Evolutionary conservation across 2,329 filamentous ascomycete species (phyloP).

Genomic region (Xylariaceae sp.): DNA sequence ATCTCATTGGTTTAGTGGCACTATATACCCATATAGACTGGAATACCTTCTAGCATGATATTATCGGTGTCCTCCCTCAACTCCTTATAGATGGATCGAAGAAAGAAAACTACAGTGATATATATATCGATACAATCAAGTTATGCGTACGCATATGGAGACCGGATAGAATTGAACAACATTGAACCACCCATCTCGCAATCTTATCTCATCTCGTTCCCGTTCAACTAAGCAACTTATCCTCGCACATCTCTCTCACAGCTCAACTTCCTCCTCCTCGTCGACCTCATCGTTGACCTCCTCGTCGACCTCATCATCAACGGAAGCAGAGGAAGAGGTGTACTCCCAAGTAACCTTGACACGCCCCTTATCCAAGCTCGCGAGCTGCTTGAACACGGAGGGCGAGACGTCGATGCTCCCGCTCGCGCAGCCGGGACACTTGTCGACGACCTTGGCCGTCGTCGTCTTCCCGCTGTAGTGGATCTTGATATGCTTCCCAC

Average conservation of each 20-base stretch:
- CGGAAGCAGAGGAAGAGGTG: slow-evolving; percentile 28
- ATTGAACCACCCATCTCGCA: background rate
- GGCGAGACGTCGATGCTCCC: slow-evolving; percentile 30
- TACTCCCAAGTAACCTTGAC: slow-evolving; percentile 25
- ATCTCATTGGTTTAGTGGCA: slow-evolving; percentile 18
- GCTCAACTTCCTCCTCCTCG: slow-evolving; percentile 2
- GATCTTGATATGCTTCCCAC: slow-evolving; percentile 30
- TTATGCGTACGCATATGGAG: too few relatives aligned
- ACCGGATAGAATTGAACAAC: too few relatives aligned
- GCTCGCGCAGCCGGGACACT: slow-evolving; percentile 26
- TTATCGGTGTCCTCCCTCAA: background rate
- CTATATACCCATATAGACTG: slow-evolving; percentile 16
- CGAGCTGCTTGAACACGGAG: slow-evolving; percentile 25
- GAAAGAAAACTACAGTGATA: too few relatives aligned
- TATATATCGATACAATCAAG: too few relatives aligned
- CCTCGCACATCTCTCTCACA: background rate
- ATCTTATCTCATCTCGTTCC: background rate
- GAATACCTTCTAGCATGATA: background rate
- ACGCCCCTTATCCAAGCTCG: slow-evolving; percentile 16
- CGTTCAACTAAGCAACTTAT: too few relatives aligned
- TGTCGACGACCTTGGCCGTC: slow-evolving; percentile 28
- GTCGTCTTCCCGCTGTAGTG: slow-evolving; percentile 24
- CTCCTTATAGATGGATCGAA: background rate
- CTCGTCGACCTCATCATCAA: slow-evolving; percentile 16
- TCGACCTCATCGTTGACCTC: background rate